Evolutionary conservation across 306 rosid genomes (phyloP), one percentile per base, ranked within the genome.

Genomic region (Malus asiatica): DNA sequence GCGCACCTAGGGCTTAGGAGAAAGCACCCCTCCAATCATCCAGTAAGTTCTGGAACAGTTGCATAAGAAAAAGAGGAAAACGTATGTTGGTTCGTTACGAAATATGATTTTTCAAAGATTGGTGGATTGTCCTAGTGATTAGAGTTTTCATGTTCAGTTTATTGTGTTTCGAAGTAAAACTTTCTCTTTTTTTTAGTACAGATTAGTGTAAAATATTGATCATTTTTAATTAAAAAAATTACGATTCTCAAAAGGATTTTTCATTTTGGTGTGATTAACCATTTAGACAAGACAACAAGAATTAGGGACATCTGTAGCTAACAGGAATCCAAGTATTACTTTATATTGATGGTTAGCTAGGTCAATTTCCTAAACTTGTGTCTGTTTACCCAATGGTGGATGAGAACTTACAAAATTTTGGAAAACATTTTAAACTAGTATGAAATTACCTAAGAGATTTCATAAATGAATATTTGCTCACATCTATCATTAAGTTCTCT

Each of bases 181-280:
- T 48, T 1, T 48, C 0, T 2, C 0, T 1, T 48, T 5, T 48
- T 6, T 14, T 48, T 15, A 48, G 18, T 1, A 18, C 15, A 48
- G 0, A 48, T 15, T 46, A 14, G 20, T 14, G 55, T 48, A 1
- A 20, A 48, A 48, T 14, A 48, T 48, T 6, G 6, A 48, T 48
- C 20, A 4, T 6, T 48, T 48, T 5, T 48, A 15, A 48, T 15
- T 0, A 8, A 48, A 15, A 48, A 67, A 68, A 46, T 11, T 61
- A 30, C 13, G 72, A 75, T 52, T 71, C 55, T 72, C 78, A 68
- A 42, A 68, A 68, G 27, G 72, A 74, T 68, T 40, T 59, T 68
- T 71, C 79, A 68, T 62, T 51, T 33, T 66, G 6, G 38, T 57
- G 57, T 61, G 35, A 14, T 27, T 27, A 61, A 61, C 3, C 11